Percentiles rank a stretch among this genome's conserved stretches.
These are phyloP conservation scores for Puccinia polysora DNA, from an alignment of 1,284 basidiomycete genomes.

Conservation along the genomic window DNA sequence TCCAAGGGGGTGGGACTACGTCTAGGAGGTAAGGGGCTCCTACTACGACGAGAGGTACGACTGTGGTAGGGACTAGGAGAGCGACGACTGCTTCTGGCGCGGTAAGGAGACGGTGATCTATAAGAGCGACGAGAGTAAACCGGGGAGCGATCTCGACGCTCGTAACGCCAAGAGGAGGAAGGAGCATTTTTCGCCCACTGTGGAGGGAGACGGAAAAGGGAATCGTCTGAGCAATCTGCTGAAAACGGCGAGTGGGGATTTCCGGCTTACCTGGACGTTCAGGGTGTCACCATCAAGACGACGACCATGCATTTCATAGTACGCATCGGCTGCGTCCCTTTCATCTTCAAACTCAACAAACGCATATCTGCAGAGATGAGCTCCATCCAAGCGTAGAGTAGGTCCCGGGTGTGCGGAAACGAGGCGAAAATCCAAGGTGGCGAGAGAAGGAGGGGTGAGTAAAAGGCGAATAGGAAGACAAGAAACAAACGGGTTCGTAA, in stretches of 20 bases:
- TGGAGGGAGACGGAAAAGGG: not conserved
- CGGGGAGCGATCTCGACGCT: slow-evolving; percentile 39
- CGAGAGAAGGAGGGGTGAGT: not conserved
- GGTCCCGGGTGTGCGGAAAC: not conserved
- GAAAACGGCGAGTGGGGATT: too few species aligned
- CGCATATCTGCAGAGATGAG: slow-evolving; percentile 20
- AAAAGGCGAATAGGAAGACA: not conserved
- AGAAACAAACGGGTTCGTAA: slow-evolving; percentile 43
- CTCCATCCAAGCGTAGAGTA: not conserved
- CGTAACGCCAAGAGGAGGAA: slow-evolving; percentile 42
- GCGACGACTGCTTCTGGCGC: slow-evolving; percentile 38
- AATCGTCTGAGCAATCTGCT: not conserved
- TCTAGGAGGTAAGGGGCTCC: slow-evolving; percentile 32
- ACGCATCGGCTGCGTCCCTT: slow-evolving; percentile 37
- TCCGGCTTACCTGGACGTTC: slow-evolving; percentile 36
- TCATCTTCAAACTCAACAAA: slow-evolving; percentile 44
- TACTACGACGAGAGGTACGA: slow-evolving; percentile 37
- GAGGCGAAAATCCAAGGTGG: not conserved
- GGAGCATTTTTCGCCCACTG: slow-evolving; percentile 43
- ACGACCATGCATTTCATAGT: slow-evolving; percentile 44
- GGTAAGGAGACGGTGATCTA: slow-evolving; percentile 39
- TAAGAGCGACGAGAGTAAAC: slow-evolving; percentile 32
- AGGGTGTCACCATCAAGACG: slow-evolving; percentile 43
- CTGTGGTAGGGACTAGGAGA: slow-evolving; percentile 40
- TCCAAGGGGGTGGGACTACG: slow-evolving; percentile 38